Percentiles rank a stretch among this genome's conserved stretches.
phyloP scores from a whole-genome alignment of 805 yeast genomes.

The Saccharomycopsis oosterbeekiorum region DNA sequence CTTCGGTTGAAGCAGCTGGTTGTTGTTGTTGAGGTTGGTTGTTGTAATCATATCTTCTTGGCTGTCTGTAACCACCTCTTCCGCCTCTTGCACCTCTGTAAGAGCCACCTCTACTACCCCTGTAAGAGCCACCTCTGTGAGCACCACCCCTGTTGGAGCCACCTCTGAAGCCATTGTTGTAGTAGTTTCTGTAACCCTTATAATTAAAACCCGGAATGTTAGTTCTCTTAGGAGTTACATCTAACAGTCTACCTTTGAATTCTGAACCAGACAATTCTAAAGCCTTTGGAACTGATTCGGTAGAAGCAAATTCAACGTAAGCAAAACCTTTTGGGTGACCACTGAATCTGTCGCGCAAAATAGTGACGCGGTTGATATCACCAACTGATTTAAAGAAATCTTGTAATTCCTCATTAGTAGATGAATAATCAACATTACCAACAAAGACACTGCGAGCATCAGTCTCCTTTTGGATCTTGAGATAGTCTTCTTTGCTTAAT shows the following conservation, averaged over 20 bases:
- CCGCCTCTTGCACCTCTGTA: conserved; percentile 20
- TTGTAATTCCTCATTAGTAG: conserved; percentile 45
- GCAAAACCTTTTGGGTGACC: conserved; percentile 44
- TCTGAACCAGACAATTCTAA: conserved; percentile 32
- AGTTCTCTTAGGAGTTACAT: conserved; percentile 43
- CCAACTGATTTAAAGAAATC: conserved; percentile 39
- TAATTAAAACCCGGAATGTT: conserved; percentile 39
- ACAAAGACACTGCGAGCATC: conserved; percentile 53
- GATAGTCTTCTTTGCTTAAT: conserved; percentile 20
- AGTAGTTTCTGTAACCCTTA: conserved; percentile 19
- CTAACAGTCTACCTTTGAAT: conserved; percentile 38
- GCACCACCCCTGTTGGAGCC: conserved; percentile 19
- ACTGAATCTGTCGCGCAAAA: conserved; percentile 34
- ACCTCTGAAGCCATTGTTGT: conserved; percentile 20
- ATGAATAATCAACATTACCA: conserved; percentile 54
- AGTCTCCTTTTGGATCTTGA: conserved; percentile 33
- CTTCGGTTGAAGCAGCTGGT: conserved; percentile 6
- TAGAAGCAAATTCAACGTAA: conserved; percentile 43
- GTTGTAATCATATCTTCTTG: conserved; percentile 11
- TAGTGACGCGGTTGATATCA: conserved; percentile 41
- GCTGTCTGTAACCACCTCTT: conserved; percentile 17
- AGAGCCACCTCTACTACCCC: conserved; percentile 15
- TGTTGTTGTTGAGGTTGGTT: not conserved
- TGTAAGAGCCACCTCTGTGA: conserved; percentile 17
- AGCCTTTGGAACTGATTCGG: conserved; percentile 41